phyloP scores from a whole-genome alignment of 2,329 filamentous ascomycete genomes.

The Teratosphaeria epicoccoides region DNA sequence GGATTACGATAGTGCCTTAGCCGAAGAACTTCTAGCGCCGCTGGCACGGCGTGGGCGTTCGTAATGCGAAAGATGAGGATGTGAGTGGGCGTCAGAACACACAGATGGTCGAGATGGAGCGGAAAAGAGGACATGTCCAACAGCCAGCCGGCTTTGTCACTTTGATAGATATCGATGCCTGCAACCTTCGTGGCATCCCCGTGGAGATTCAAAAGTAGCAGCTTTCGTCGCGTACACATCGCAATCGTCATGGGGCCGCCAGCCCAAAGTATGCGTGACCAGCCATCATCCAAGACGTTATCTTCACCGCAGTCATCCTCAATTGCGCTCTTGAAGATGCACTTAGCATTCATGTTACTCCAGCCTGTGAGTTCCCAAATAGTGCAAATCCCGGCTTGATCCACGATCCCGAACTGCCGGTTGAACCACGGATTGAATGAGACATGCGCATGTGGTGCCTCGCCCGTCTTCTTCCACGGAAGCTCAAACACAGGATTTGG shows the following conservation, averaged over 20 bases:
- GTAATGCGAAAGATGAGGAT: conserved; percentile 31
- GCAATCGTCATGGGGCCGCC: conserved; percentile 39
- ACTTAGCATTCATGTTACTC: conserved; percentile 4
- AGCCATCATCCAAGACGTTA: conserved; percentile 33
- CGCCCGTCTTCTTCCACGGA: conserved; percentile 43
- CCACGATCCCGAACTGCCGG: conserved; percentile 55
- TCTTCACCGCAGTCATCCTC: background rate
- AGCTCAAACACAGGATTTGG: conserved; percentile 47
- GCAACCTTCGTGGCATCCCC: conserved; percentile 12
- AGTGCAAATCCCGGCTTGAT: conserved; percentile 55
- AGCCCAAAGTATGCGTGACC: conserved; percentile 41
- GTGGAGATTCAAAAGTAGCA: conserved; percentile 27
- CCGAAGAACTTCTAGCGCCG: conserved; percentile 32
- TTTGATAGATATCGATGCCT: conserved; percentile 20
- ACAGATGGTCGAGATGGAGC: conserved; percentile 38
- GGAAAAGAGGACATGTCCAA: conserved; percentile 46
- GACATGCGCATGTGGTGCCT: conserved; percentile 49
- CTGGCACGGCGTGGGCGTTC: conserved; percentile 8
- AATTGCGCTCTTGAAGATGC: background rate
- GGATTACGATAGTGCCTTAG: conserved; percentile 43
- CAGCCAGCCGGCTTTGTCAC: conserved; percentile 37
- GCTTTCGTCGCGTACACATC: conserved; percentile 39
- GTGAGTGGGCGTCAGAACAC: conserved; percentile 47
- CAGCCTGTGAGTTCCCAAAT: conserved; percentile 48
- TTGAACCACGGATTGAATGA: conserved; percentile 52